A percentile compares a stretch with the other conserved stretches of the same genome.
These are phyloP conservation scores for Oryza meyeriana DNA, from an alignment of 176 grass and related monocot genomes.

Conservation along the genomic window DNA sequence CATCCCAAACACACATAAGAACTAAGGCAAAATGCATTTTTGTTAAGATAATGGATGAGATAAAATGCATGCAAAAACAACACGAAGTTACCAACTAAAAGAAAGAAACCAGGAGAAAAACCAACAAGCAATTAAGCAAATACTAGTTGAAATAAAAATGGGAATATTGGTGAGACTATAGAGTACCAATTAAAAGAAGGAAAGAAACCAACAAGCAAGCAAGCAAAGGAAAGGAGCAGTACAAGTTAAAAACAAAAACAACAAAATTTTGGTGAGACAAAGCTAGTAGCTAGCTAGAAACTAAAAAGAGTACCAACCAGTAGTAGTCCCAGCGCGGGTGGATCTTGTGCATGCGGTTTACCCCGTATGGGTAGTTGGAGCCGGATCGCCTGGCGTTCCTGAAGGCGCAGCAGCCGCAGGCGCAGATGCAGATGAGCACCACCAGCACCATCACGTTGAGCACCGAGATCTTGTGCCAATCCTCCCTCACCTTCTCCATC, in stretches of 20 bases:
- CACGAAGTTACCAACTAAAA: too few relatives aligned
- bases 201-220: background rate
- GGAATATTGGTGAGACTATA: too few relatives aligned
- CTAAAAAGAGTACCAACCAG: too few relatives aligned
- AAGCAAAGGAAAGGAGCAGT: background rate
- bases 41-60: too few relatives aligned
- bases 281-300: too few relatives aligned
- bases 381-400: conserved; percentile 60
- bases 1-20: background rate
- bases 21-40: too few relatives aligned
- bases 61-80: too few relatives aligned
- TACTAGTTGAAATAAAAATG: too few relatives aligned
- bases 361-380: conserved; percentile 72
- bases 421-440: conserved; percentile 61
- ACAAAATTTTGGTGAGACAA: background rate
- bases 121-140: too few relatives aligned
- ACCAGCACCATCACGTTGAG: conserved; percentile 70
- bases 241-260: background rate
- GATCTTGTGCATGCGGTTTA: conserved; percentile 89
- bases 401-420: conserved; percentile 82
- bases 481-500: conserved; percentile 79
- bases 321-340: conserved; percentile 85
- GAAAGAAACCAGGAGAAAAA: too few relatives aligned
- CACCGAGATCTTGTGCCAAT: conserved; percentile 90
- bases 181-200: too few relatives aligned